Conservation (phyloP, 208 protist species). For the Herpetomonas tarakana region DNA sequence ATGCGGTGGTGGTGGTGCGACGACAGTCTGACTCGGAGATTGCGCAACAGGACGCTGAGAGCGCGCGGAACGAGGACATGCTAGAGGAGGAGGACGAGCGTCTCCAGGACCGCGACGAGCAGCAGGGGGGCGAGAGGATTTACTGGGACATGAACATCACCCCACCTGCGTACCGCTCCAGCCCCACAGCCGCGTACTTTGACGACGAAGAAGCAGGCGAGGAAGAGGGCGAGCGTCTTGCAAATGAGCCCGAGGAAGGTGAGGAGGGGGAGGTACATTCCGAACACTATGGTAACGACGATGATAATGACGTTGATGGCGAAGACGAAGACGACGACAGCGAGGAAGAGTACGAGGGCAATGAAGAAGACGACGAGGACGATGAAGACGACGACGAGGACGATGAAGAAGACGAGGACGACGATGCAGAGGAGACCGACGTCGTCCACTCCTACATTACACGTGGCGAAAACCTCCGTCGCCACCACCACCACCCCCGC, state of each 20-base stretch:
- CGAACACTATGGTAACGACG: no score
- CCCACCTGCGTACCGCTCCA: background rate
- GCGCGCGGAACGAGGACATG: no score
- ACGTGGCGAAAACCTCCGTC: no score
- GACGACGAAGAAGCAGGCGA: no score
- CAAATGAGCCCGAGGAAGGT: background rate
- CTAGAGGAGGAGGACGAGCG: background rate
- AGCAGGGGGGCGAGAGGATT: conserved; percentile 7
- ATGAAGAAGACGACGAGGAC: conserved; percentile 11
- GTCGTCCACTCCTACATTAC: background rate
- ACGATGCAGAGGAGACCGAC: background rate
- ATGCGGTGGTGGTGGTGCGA: no score
- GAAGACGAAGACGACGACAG: background rate
- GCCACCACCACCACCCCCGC: no score
- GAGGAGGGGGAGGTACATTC: conserved; percentile 6
- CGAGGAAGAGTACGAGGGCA: conserved; percentile 1
- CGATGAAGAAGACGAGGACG: background rate
- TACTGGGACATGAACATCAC: conserved; percentile 1
- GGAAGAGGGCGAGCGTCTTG: no score
- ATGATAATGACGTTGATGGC: background rate
- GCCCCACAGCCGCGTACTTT: background rate
- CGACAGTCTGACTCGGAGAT: no score
- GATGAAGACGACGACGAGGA: background rate
- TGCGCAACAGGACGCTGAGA: no score
- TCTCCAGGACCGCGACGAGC: conserved; percentile 12